Conservation (phyloP, 495 filamentous ascomycete species). For the Astrothelium macrocarpum region DNA sequence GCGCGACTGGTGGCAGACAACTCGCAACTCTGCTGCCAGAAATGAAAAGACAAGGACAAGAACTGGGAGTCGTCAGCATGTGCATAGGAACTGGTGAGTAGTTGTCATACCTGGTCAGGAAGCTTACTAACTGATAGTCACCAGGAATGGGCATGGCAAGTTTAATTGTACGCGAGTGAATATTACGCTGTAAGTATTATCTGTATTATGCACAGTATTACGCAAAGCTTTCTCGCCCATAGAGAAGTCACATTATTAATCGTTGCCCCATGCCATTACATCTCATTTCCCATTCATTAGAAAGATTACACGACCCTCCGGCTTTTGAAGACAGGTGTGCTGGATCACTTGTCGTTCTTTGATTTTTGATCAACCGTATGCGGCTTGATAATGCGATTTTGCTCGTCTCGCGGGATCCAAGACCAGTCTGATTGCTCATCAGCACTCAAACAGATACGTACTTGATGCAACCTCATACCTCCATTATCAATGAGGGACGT, state of each 20-base stretch:
- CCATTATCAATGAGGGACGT: not conserved
- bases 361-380: not conserved
- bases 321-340: not conserved
- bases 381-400: not conserved
- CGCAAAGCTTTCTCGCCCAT: not conserved
- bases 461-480: not conserved
- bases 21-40: constrained; percentile 32
- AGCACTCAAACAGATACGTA: not conserved
- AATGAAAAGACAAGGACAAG: constrained; percentile 30
- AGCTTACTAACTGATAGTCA: not conserved
- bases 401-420: not conserved
- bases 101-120: not conserved
- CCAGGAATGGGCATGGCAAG: constrained; percentile 38
- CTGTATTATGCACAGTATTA: not conserved
- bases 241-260: not conserved
- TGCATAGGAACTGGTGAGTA: constrained; percentile 32
- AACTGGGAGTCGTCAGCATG: constrained; percentile 35
- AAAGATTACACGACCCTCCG: not conserved
- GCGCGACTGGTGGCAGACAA: constrained; percentile 32
- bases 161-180: constrained; percentile 35
- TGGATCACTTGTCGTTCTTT: not conserved
- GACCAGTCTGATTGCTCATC: not conserved
- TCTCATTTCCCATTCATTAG: not conserved
- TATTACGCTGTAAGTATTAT: not conserved
- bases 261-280: not conserved